Evolutionary conservation across 257 asterid genomes (phyloP), one percentile per base, ranked within the genome.

Genomic region (Gynochthodes officinalis): DNA sequence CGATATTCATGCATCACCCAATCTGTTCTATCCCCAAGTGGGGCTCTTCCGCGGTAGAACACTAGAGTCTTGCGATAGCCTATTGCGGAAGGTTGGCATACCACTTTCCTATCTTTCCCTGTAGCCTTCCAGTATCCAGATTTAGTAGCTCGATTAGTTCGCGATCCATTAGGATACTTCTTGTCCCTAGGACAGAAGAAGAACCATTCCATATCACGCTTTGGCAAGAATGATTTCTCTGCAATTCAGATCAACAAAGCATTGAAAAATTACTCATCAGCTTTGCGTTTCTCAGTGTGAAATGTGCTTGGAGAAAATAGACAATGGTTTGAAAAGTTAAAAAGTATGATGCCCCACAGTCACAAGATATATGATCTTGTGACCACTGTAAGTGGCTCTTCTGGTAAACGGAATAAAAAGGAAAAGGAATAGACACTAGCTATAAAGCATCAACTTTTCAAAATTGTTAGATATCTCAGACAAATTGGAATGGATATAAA

Each of bases 111-210:
- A 74, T 84, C 89, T 71, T 82, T 84, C 62, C 89, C 89, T 5
- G 89, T 84, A 33, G 89, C 89, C 57, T 84, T 82, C 89, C 89
- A 84, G 83, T 84, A 84, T 49, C 89, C 89, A 8, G 83, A 78
- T 77, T 70, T 80, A 28, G 89, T 84, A 60, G 89, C 86, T 67
- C 89, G 79, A 30, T 84, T 84, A 6, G 86, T 84, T 37, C 89
- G 66, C 8, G 85, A 84, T 33, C 89, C 87, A 62, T 84, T 84
- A 1, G 89, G 89, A 63, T 84, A 84, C 74, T 84, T 84, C 73
- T 78, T 84, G 77, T 84, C 89, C 23, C 89, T 77, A 19, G 76
- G 74, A 63, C 89, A 84, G 70, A 84, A 84, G 71, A 84, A 84
- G 85, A 75, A 84, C 89, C 89, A 84, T 61, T 84, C 89, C 85